Evolutionary conservation across 208 protist species (phyloP).

Genomic region (Tritrichomonas musculus): DNA sequence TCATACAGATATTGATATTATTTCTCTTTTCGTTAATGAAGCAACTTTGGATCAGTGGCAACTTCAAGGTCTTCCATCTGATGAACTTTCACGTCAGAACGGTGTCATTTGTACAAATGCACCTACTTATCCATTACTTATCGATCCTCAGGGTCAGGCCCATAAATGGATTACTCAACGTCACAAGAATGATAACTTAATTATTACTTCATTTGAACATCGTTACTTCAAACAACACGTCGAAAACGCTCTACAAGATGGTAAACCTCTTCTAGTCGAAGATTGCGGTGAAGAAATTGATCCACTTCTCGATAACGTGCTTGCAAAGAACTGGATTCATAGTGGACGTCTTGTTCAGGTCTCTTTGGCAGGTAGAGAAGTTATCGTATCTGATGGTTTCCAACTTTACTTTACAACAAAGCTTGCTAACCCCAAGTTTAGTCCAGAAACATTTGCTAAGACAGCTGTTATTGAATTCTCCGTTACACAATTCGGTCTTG

Average conservation of each 20-base stretch:
- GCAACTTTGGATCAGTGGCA: slow-evolving; percentile 90
- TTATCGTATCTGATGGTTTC: slow-evolving; percentile 50
- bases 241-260: slow-evolving; percentile 77
- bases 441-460: slow-evolving; percentile 91
- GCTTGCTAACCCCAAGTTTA: slow-evolving; percentile 92
- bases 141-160: slow-evolving; percentile 94
- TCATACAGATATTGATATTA: slow-evolving; percentile 71
- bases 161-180: slow-evolving; percentile 79
- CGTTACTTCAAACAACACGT: slow-evolving; percentile 76
- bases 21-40: slow-evolving; percentile 86
- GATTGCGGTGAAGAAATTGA: slow-evolving; percentile 92
- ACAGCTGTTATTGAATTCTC: slow-evolving; percentile 95
- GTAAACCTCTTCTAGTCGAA: slow-evolving; percentile 76
- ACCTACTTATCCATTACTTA: slow-evolving; percentile 84
- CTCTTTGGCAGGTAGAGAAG: slow-evolving; percentile 64
- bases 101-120: slow-evolving; percentile 91
- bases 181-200: slow-evolving; percentile 58
- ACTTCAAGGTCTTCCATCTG: slow-evolving; percentile 87
- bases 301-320: slow-evolving; percentile 89
- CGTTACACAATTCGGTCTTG: slow-evolving; percentile 81
- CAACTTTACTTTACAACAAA: slow-evolving; percentile 90
- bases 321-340: slow-evolving; percentile 82
- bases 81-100: slow-evolving; percentile 96
- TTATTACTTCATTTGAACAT: slow-evolving; percentile 77
- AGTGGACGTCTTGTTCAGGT: slow-evolving; percentile 63